Evolutionary conservation across 306 rosid genomes (phyloP).

Genomic region (Bauhinia variegata): DNA sequence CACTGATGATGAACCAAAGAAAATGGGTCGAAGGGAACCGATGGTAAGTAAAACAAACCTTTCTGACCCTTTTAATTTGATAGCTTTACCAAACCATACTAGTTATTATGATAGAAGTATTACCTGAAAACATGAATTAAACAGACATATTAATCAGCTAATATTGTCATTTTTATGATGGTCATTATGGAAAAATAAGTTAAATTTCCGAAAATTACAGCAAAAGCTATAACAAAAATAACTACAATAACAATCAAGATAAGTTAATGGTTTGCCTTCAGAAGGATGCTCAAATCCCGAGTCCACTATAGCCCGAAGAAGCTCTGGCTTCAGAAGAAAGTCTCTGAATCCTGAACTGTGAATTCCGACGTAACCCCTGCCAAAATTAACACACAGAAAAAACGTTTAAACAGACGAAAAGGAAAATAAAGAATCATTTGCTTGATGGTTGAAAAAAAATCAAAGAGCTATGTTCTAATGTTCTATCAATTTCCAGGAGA

Average conservation of each 20-base stretch:
- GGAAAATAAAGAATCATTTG: background rate
- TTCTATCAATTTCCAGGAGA: background rate
- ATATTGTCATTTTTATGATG: background rate
- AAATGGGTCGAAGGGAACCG: slow-evolving; percentile 61
- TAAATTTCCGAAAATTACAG: background rate
- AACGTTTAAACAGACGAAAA: background rate
- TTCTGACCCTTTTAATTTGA: slow-evolving; percentile 50
- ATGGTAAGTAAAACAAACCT: slow-evolving; percentile 64
- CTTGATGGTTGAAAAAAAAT: background rate
- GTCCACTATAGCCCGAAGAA: slow-evolving; percentile 80
- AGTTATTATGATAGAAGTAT: slow-evolving; percentile 53
- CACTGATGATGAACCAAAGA: slow-evolving; percentile 74
- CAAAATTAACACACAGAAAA: background rate
- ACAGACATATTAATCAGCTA: slow-evolving; percentile 7
- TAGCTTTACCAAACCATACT: slow-evolving; percentile 53
- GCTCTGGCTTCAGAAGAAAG: slow-evolving; percentile 84
- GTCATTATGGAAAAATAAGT: too few relatives aligned
- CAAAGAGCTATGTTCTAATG: too few relatives aligned
- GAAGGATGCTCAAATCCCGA: slow-evolving; percentile 89
- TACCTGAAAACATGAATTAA: slow-evolving; percentile 56
- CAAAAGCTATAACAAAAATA: background rate
- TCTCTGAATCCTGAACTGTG: slow-evolving; percentile 88
- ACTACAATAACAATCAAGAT: background rate
- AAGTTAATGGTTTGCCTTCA: slow-evolving; percentile 57
- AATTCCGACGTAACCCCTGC: slow-evolving; percentile 82